Conservation (phyloP, 2,329 filamentous ascomycete genomes). For the Periconia sp. region DNA sequence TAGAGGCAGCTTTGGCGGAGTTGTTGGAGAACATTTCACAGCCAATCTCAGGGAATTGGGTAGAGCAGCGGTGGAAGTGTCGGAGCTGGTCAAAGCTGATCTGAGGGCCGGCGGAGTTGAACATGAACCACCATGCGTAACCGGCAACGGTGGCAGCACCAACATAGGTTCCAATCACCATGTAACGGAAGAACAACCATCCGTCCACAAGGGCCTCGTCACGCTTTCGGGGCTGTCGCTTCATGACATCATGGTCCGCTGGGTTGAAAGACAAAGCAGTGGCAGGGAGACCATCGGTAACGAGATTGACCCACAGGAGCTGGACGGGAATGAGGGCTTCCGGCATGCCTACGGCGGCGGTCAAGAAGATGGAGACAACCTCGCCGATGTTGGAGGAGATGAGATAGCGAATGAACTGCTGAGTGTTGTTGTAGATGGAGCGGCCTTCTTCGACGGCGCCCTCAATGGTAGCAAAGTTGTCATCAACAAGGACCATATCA, state of each 20-base stretch:
- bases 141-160: constrained; percentile 92
- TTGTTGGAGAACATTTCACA: constrained; percentile 89
- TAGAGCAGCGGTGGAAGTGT: constrained; percentile 90
- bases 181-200: constrained; percentile 97
- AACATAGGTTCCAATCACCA: constrained; percentile 94
- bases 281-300: constrained; percentile 94
- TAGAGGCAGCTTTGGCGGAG: constrained; percentile 86
- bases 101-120: constrained; percentile 84
- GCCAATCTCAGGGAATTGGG: constrained; percentile 83
- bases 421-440: constrained; percentile 99
- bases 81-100: constrained; percentile 87
- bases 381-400: constrained; percentile 99
- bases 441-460: constrained; percentile 94
- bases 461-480: constrained; percentile 98
- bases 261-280: constrained; percentile 98
- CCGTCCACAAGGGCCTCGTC: constrained; percentile 90
- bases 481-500: constrained; percentile 97
- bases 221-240: constrained; percentile 82
- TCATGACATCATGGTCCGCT: constrained; percentile 98
- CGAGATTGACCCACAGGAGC: constrained; percentile 97
- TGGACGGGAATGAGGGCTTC: constrained; percentile 97
- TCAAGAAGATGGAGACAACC: constrained; percentile 98
- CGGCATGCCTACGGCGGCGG: constrained; percentile 93
- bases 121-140: constrained; percentile 99
- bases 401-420: constrained; percentile 98